phyloP scores from a whole-genome alignment of 768 basidiomycete species.

The Austroboletus festivus region DNA sequence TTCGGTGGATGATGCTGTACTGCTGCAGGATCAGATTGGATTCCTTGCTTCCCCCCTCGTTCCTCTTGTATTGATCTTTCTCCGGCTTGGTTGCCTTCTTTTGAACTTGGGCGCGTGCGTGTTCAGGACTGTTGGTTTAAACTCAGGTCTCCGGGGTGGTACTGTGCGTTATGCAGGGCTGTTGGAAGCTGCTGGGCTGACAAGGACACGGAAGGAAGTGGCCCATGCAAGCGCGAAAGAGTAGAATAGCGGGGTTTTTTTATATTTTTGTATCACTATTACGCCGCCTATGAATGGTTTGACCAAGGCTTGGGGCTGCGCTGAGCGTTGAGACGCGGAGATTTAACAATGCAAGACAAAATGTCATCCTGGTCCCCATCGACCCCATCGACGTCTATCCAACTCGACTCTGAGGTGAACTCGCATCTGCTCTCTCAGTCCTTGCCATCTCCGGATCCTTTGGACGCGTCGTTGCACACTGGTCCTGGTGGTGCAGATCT shows the following conservation, averaged over 20 bases:
- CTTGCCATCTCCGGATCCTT: conserved; percentile 32
- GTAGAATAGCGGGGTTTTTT: too few relatives aligned
- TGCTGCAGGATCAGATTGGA: conserved; percentile 20
- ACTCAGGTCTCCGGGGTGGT: conserved; percentile 20
- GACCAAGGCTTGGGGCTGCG: too few relatives aligned
- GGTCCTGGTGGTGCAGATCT: conserved; percentile 49
- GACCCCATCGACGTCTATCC: conserved; percentile 29
- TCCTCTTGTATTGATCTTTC: conserved; percentile 12
- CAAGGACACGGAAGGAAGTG: conserved; percentile 4
- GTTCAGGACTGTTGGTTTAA: conserved; percentile 17
- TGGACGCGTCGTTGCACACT: conserved; percentile 33
- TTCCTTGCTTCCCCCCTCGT: conserved; percentile 19
- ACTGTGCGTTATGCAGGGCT: conserved; percentile 15
- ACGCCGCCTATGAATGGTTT: too few relatives aligned
- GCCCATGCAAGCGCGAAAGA: too few relatives aligned
- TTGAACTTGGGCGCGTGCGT: conserved; percentile 25
- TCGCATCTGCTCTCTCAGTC: conserved; percentile 50
- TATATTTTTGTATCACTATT: too few relatives aligned
- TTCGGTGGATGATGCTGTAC: neutral
- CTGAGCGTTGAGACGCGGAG: neutral
- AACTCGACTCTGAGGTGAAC: conserved; percentile 19
- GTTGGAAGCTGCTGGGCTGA: conserved; percentile 21
- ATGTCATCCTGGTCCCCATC: conserved; percentile 32
- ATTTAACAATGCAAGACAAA: conserved; percentile 1
- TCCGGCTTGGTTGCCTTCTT: conserved; percentile 20